phyloP scores from a whole-genome alignment of 805 yeast genomes.

The Starmerella asiatica region DNA sequence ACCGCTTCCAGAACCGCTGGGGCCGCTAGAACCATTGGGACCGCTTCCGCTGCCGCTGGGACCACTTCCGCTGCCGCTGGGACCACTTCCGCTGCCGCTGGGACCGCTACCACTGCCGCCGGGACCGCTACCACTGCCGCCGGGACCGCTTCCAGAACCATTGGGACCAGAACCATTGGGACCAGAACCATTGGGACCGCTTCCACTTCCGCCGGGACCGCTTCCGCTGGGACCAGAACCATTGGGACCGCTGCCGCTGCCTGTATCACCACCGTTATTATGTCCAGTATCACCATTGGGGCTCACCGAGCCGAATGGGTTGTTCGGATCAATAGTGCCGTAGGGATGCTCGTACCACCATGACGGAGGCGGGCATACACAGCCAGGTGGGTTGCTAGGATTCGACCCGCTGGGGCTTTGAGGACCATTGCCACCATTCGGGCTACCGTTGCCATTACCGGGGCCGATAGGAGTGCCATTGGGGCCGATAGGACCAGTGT shows the following conservation, averaged over 20 bases:
- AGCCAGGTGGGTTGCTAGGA: too few species aligned
- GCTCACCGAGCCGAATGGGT: too few species aligned
- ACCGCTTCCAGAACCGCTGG: background rate
- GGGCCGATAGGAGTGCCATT: background rate
- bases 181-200: background rate
- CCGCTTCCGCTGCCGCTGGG: constrained; percentile 1
- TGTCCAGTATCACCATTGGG: too few species aligned
- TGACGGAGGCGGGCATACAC: too few species aligned
- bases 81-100: background rate
- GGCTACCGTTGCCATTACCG: background rate
- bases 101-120: constrained; percentile 1
- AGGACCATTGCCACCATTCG: background rate
- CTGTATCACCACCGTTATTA: background rate
- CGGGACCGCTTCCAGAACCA: background rate
- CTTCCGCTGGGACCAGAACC: background rate
- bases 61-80: background rate
- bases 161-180: background rate
- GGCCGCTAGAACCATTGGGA: background rate
- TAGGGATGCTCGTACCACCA: too few species aligned
- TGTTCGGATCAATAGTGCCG: too few species aligned
- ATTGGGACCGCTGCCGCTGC: background rate
- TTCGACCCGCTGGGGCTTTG: too few species aligned
- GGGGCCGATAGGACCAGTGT: background rate
- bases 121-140: background rate
- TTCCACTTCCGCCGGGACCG: background rate